Conservation (phyloP, 495 filamentous ascomycete genomes). For the Aspergillus incahuasiensis region DNA sequence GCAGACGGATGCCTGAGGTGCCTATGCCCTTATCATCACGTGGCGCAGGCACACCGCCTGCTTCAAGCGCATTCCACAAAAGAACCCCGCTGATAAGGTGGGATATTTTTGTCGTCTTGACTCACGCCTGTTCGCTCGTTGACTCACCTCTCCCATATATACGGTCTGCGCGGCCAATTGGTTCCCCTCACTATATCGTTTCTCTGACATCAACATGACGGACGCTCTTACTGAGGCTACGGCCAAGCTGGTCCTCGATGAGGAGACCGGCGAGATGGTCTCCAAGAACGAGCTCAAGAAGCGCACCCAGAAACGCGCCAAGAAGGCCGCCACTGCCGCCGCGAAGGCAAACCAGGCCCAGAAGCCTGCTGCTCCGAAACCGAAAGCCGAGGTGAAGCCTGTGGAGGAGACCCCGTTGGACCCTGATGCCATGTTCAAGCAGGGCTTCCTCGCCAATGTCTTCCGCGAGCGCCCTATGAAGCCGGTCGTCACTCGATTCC, state of each 20-base stretch:
- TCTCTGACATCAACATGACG: slow-evolving; percentile 42
- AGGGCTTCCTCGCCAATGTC: slow-evolving; percentile 76
- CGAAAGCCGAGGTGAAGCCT: slow-evolving; percentile 31
- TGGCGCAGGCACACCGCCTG: neutral
- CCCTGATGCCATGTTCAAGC: slow-evolving; percentile 73
- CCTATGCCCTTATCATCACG: slow-evolving; percentile 1
- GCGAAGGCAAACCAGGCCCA: slow-evolving; percentile 26
- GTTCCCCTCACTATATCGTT: neutral
- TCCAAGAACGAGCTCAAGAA: slow-evolving; percentile 66
- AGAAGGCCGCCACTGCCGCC: slow-evolving; percentile 46
- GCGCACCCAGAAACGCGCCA: slow-evolving; percentile 56
- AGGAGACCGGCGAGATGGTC: slow-evolving; percentile 63
- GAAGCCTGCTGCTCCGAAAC: slow-evolving; percentile 26
- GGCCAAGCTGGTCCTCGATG: slow-evolving; percentile 58
- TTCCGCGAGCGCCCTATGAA: slow-evolving; percentile 68
- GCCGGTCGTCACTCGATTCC: slow-evolving; percentile 74
- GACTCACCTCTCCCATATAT: neutral
- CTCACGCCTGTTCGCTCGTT: neutral
- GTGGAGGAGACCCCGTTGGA: slow-evolving; percentile 45
- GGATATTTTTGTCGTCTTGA: slow-evolving; percentile 1
- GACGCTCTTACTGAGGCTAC: slow-evolving; percentile 48
- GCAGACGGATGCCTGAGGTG: neutral
- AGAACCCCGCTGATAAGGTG: slow-evolving; percentile 3
- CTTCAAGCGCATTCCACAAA: neutral
- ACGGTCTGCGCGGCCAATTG: neutral